Conservation (phyloP, 1,284 basidiomycete genomes). For the Boletus holoroseus region DNA sequence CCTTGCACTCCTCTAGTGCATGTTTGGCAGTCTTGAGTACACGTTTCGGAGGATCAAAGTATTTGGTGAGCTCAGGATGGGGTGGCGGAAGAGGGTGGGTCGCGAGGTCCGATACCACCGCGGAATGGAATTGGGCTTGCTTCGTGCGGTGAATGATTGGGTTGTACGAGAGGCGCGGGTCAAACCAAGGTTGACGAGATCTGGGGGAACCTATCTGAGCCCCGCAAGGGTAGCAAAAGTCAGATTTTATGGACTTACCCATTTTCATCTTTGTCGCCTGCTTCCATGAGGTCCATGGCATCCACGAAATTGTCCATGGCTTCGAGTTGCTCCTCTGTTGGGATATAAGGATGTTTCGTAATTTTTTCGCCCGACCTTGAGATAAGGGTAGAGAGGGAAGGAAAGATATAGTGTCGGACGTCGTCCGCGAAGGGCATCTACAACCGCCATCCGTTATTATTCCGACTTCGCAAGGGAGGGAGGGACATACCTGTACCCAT, state of each 20-base stretch:
- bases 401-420: conserved; percentile 80
- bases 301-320: conserved; percentile 87
- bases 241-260: conserved; percentile 43
- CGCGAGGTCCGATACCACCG: conserved; percentile 69
- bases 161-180: conserved; percentile 74
- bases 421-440: conserved; percentile 93
- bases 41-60: conserved; percentile 71
- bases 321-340: conserved; percentile 70
- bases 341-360: conserved; percentile 75
- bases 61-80: conserved; percentile 79
- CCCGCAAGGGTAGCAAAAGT: neutral
- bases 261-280: conserved; percentile 63
- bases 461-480: neutral
- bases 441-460: neutral
- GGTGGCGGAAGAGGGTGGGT: conserved; percentile 75
- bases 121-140: conserved; percentile 87
- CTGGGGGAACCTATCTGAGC: conserved; percentile 34
- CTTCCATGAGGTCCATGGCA: conserved; percentile 78
- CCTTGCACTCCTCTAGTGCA: conserved; percentile 58
- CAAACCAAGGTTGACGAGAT: conserved; percentile 68
- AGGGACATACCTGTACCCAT: conserved; percentile 65
- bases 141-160: conserved; percentile 88
- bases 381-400: conserved; percentile 71
- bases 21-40: conserved; percentile 56
- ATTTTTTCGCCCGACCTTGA: conserved; percentile 73